Base-by-base conservation (phyloP, 108 stramenopile species). In the Seminavis robusta region DNA sequence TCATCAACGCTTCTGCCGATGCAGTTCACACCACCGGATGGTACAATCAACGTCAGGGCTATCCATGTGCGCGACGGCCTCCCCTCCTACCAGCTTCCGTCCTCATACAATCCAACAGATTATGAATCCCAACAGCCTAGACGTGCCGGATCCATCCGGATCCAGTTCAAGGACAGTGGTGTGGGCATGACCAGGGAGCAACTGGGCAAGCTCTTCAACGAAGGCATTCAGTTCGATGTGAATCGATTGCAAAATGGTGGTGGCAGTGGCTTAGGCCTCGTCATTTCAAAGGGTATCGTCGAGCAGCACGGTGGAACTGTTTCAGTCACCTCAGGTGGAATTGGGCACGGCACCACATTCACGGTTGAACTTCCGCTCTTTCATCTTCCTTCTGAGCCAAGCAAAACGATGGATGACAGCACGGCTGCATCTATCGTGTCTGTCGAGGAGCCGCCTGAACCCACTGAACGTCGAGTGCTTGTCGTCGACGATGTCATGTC, bases 231-330 rank as follows among this genome's bases (percentile, higher is more conserved):
- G 47, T 74, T 74, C 61, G 48, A 74, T 47, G 63, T 65, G 10
- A 74, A 65, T 47, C 60, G 61, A 11, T 61, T 79, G 16, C 78
- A 79, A 54, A 56, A 51, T 2, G 78, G 78, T 16, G 33, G 55
- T 73, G 78, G n/a, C 61, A 70, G 4, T 73, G 78, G 20, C 51
- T 79, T 0, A 48, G 86, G 86, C 32, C 55, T 88, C n/a, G 64
- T 48, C 49, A 47, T 70, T n/a, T 25, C 66, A 1, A 70, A 70
- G 28, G 68, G 55, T 50, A 68, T 73, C 20, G 67, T 55, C 19
- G 52, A 61, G 16, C 47, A 62, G 33, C 73, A 79, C 32, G 25
- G 65, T 13, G 73, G 73, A 27, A 52, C 16, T 6, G 25, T 72
- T 16, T 25, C 31, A 13, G 74, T 67, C 11, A n/a, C 34, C 4